Evolutionary conservation across 2,329 filamentous ascomycete species (phyloP).

Genomic region (Diaporthe australafricana): DNA sequence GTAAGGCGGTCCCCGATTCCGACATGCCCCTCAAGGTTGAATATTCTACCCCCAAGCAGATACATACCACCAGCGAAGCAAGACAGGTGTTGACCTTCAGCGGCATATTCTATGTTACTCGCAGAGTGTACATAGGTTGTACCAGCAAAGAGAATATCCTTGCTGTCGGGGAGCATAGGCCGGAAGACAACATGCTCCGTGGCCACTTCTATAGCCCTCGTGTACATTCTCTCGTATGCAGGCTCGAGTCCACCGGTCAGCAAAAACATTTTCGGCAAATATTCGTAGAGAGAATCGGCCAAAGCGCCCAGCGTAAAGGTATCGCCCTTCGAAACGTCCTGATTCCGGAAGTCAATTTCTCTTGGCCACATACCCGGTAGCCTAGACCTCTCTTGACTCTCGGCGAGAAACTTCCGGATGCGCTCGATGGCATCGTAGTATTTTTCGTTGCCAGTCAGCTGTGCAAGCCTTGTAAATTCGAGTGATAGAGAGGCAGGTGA

Average conservation of each 20-base stretch:
- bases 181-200: conserved; percentile 73
- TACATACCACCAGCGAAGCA: conserved; percentile 58
- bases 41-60: conserved; percentile 52
- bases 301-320: conserved; percentile 56
- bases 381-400: neutral
- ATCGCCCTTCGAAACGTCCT: conserved; percentile 44
- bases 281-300: conserved; percentile 56
- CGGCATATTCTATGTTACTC: conserved; percentile 33
- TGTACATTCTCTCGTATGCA: conserved; percentile 72
- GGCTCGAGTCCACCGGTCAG: conserved; percentile 70
- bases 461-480: conserved; percentile 77
- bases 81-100: conserved; percentile 49
- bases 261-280: conserved; percentile 58
- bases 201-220: conserved; percentile 66
- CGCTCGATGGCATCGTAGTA: conserved; percentile 78
- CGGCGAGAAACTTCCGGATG: conserved; percentile 22
- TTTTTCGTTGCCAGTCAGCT: conserved; percentile 76
- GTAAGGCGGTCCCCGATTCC: conserved; percentile 56
- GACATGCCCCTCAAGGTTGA: conserved; percentile 54
- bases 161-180: conserved; percentile 68
- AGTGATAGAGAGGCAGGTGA: conserved; percentile 70
- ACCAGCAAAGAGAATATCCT: conserved; percentile 71
- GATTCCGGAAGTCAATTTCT: conserved; percentile 42
- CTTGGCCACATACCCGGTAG: conserved; percentile 6
- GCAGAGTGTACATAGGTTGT: neutral